Percentiles rank a stretch among this genome's conserved stretches.
These are phyloP conservation scores for Pythium dissimile DNA, from an alignment of 352 stramenopile species.

Conservation along the genomic window DNA sequence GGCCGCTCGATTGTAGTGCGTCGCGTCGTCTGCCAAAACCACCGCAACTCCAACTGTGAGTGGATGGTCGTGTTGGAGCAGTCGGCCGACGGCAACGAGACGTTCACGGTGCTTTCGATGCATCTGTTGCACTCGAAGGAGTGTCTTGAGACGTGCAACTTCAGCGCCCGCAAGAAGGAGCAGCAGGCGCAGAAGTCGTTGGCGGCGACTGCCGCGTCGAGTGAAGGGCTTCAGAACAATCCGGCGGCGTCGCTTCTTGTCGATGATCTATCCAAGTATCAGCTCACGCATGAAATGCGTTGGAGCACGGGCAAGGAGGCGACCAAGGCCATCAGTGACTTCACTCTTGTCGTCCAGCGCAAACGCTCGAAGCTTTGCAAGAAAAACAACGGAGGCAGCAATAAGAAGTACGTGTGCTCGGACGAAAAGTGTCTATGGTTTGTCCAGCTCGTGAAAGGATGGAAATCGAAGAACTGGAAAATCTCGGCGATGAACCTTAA, in stretches of 20 bases:
- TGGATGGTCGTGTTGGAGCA: constrained; percentile 66
- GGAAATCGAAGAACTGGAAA: constrained; percentile 88
- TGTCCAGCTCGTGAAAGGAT: constrained; percentile 72
- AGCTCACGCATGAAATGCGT: constrained; percentile 78
- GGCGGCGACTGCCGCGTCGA: neutral
- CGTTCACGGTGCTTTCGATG: constrained; percentile 54
- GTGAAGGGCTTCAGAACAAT: constrained; percentile 15
- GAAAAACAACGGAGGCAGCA: constrained; percentile 75
- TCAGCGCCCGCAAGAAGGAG: constrained; percentile 57
- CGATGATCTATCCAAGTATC: constrained; percentile 60
- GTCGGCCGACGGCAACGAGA: constrained; percentile 30
- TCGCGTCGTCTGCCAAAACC: constrained; percentile 64
- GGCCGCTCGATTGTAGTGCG: constrained; percentile 44
- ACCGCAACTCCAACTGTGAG: constrained; percentile 67
- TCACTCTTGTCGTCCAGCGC: constrained; percentile 70
- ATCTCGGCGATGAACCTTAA: constrained; percentile 87
- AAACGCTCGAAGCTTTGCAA: constrained; percentile 81
- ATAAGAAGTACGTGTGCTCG: constrained; percentile 87
- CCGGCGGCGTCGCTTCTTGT: constrained; percentile 41
- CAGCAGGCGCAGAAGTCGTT: constrained; percentile 21
- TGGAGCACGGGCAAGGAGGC: constrained; percentile 76
- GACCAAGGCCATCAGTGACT: constrained; percentile 75
- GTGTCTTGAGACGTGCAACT: constrained; percentile 75
- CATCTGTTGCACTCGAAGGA: constrained; percentile 64
- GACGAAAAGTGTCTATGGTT: constrained; percentile 73